These are phyloP conservation scores for Tagetes erecta DNA, from an alignment of 129 eudicot species.

Conservation along the genomic window DNA sequence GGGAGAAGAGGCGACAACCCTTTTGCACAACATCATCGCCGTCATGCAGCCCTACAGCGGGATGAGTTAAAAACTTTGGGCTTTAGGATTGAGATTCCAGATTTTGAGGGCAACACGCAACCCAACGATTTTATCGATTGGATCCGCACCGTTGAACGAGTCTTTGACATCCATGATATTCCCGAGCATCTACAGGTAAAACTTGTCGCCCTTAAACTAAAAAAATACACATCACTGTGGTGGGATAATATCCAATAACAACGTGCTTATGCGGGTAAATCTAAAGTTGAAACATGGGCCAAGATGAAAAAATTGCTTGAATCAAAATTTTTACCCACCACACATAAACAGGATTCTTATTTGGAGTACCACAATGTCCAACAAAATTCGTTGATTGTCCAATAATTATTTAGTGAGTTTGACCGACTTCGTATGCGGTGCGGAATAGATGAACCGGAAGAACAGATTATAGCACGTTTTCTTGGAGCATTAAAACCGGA, in stretches of 20 bases:
- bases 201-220: not conserved
- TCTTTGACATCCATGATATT: not conserved
- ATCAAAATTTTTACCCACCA: not conserved
- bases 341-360: not conserved
- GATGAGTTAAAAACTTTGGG: not conserved
- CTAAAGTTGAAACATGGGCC: not conserved
- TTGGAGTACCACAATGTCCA: not conserved
- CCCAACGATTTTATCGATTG: not conserved
- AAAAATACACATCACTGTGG: not conserved
- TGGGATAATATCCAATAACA: not conserved
- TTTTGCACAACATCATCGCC: not conserved
- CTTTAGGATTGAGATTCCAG: not conserved
- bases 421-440: not conserved
- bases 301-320: not conserved
- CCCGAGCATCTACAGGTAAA: not conserved
- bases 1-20: not conserved
- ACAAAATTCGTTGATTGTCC: not conserved
- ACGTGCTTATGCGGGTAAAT: not conserved
- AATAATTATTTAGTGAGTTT: too few relatives aligned
- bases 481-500: not conserved
- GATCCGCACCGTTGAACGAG: not conserved
- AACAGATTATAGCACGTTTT: not conserved
- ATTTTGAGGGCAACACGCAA: not conserved
- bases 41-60: not conserved
- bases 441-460: not conserved